These are phyloP conservation scores for Teunomyces stri DNA, from an alignment of 805 yeast genomes.

Conservation along the genomic window DNA sequence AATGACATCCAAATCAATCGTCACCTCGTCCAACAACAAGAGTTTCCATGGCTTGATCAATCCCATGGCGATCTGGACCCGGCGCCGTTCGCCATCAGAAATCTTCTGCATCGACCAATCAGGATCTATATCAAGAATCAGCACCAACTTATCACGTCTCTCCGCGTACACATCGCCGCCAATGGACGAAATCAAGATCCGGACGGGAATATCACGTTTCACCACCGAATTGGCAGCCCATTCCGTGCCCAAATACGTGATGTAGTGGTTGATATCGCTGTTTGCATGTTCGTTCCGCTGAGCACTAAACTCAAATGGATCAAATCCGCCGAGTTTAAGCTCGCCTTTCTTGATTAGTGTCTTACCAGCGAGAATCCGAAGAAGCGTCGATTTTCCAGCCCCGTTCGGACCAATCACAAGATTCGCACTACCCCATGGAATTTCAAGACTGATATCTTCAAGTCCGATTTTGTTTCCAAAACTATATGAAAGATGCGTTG, in stretches of 20 bases:
- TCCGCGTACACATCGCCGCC: conserved; percentile 68
- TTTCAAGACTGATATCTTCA: conserved; percentile 54
- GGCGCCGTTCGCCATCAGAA: conserved; percentile 91
- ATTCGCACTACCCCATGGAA: conserved; percentile 73
- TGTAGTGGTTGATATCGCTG: conserved; percentile 45
- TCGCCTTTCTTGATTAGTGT: conserved; percentile 74
- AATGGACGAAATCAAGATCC: conserved; percentile 70
- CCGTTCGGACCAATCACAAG: conserved; percentile 92
- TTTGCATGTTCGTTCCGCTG: conserved; percentile 43
- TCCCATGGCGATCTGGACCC: conserved; percentile 95
- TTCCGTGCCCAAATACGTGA: conserved; percentile 91
- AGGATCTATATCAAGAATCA: conserved; percentile 80
- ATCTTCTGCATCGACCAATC: conserved; percentile 90
- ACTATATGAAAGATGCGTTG: conserved; percentile 63
- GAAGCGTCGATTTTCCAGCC: conserved; percentile 91
- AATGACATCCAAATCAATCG: conserved; percentile 92
- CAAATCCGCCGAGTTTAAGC: conserved; percentile 73
- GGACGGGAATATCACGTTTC: conserved; percentile 86
- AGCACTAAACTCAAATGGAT: conserved; percentile 73
- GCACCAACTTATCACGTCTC: conserved; percentile 72
- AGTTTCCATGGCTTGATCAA: conserved; percentile 86
- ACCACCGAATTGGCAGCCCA: conserved; percentile 95
- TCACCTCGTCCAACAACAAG: conserved; percentile 89
- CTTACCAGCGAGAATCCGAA: conserved; percentile 86
- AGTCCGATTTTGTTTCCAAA: conserved; percentile 68